Conservation (phyloP, 2,329 filamentous ascomycete species). For the Ascochyta clinopodiicola region DNA sequence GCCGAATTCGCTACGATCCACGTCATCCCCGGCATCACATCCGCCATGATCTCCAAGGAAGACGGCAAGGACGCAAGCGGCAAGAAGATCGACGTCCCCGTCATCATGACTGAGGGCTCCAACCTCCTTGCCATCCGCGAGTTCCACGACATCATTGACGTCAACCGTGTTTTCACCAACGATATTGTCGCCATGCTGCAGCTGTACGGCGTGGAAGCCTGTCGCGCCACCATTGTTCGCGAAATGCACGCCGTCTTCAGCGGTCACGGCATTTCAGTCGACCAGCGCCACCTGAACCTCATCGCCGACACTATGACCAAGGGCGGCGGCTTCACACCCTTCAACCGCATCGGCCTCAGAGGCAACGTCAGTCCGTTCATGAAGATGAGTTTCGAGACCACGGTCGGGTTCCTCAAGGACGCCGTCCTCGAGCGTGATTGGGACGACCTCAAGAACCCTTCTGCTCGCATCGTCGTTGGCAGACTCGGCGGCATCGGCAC, state of each 20-base stretch:
- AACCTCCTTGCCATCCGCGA: constrained; percentile 92
- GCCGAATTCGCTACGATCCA: constrained; percentile 83
- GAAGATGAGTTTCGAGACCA: constrained; percentile 99
- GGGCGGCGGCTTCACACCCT: constrained; percentile 84
- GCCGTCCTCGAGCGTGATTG: constrained; percentile 88
- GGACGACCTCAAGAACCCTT: constrained; percentile 86
- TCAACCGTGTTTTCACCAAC: constrained; percentile 87
- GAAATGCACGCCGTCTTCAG: constrained; percentile 88
- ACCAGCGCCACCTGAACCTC: constrained; percentile 89
- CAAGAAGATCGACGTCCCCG: constrained; percentile 51
- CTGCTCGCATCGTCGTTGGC: constrained; percentile 86
- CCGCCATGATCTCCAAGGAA: constrained; percentile 70
- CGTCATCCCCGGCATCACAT: constrained; percentile 77
- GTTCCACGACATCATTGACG: constrained; percentile 84
- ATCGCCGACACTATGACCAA: constrained; percentile 99
- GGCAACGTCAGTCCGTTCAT: constrained; percentile 89
- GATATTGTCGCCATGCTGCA: constrained; percentile 85
- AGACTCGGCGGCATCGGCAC: constrained; percentile 84
- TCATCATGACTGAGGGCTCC: constrained; percentile 80
- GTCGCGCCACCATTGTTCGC: constrained; percentile 81
- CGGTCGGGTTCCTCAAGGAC: constrained; percentile 89
- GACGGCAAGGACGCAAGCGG: constrained; percentile 59
- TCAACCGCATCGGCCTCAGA: constrained; percentile 87
- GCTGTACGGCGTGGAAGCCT: constrained; percentile 92
- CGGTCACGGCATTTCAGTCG: constrained; percentile 89